A percentile compares a stretch with the other conserved stretches of the same genome.
These are phyloP conservation scores for Teunomyces aglyptinius DNA, from an alignment of 805 yeast genomes.

Conservation along the genomic window DNA sequence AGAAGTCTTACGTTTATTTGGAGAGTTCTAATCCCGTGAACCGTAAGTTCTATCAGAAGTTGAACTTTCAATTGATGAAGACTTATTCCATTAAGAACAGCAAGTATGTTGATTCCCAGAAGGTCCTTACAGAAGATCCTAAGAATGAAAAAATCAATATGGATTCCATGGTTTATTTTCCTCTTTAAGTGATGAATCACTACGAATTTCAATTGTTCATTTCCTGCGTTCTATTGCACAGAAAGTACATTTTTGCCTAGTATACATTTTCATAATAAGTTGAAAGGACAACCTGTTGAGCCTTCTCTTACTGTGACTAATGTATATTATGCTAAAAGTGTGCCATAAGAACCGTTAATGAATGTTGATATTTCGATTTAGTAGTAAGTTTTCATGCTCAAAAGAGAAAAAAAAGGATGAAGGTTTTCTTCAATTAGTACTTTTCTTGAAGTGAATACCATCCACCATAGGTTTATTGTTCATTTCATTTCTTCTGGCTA, in stretches of 20 bases:
- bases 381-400: constrained; percentile 1
- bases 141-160: constrained; percentile 13
- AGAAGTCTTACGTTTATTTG: constrained; percentile 40
- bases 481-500: neutral
- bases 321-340: constrained; percentile 17
- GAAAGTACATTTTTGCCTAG: constrained; percentile 16
- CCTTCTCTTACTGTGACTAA: constrained; percentile 15
- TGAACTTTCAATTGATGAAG: constrained; percentile 44
- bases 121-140: constrained; percentile 10
- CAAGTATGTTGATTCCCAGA: constrained; percentile 17
- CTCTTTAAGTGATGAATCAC: constrained; percentile 2
- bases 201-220: constrained; percentile 3
- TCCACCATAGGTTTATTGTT: neutral
- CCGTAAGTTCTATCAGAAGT: constrained; percentile 50
- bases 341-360: constrained; percentile 8
- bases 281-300: constrained; percentile 11
- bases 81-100: constrained; percentile 30
- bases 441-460: constrained; percentile 3
- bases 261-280: constrained; percentile 16
- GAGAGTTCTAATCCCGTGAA: constrained; percentile 58
- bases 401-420: constrained; percentile 3
- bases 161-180: constrained; percentile 15
- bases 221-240: constrained; percentile 6
- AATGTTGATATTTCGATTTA: constrained; percentile 3
- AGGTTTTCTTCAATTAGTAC: constrained; percentile 4